Base-by-base conservation (phyloP, 2,329 filamentous ascomycete species). In the Trichoderma koningiopsis region DNA sequence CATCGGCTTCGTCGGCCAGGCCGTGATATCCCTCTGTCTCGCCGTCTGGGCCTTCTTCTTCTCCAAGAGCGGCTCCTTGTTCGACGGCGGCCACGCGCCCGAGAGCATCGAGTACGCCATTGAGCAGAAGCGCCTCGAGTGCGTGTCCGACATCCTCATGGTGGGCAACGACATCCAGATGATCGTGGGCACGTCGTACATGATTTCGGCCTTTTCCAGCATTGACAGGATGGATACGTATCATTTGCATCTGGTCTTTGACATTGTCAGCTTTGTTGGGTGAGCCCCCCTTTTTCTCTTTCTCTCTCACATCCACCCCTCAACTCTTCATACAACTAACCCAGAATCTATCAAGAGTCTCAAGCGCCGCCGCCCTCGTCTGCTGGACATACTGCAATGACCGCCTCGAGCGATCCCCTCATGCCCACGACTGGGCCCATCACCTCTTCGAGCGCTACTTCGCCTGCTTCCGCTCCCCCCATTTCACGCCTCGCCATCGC, bases 1-100 rank as follows among this genome's bases (percentile, higher is more conserved):
- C n/a, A 70, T 77, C 19, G 76, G 77, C 33, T 77, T 79, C 70
- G 74, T 72, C 53, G 77, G 74, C 13, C 77, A 78, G 63, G 77
- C 69, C 5, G 5, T 52, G 7, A 55, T 71, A 52, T 70, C 70
- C 7, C 61, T 71, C 35, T 35, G 70, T n/a, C 70, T 79, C 35
- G 74, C 77, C 0, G 68, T 72, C n/a, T 78, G 77, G 75, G 77
- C 77, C 43, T 78, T 79, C 70, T 76, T 78, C 72, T 68, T 78
- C 60, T 77, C 77, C 11, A 74, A 73, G 19, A 71, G 73, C 49
- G 75, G 75, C 55, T 72, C 72, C 22, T 73, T 79, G 35, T 73
- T 79, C 40, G 73, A 77, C 47, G 61, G 70, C 72, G 43, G 68
- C 70, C 74, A 76, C 56, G 71, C 74, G 10, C 74, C 77, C 29